Base-by-base conservation (phyloP, 331 rosid genomes). In the Spiraea crenata region DNA sequence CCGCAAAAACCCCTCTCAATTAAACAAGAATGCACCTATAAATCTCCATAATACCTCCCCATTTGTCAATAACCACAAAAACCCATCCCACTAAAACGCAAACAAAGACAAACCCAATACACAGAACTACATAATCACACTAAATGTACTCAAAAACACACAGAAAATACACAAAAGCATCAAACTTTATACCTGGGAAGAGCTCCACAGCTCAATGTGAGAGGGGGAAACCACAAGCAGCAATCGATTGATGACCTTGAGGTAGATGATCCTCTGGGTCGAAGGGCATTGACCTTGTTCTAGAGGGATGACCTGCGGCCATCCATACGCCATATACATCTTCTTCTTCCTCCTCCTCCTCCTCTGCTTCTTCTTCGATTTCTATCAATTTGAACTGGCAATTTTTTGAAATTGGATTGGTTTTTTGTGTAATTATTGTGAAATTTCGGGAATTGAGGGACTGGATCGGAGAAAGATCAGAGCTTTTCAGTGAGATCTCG, bases 251-350 rank as follows among this genome's bases (percentile, higher is more conserved):
- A 87, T 84, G 75, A 89, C 41, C 79, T 84, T 90, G 69, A 93
- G 90, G 81, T 81, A 93, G 13, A 93, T 76, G 78, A 93, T 80
- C 82, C 77, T 81, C 76, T 87, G 95, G 38, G 84, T 63, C 72
- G 98, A 90, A 34, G 97, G 88, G 65, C 76, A 83, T 2, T 81
- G 70, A 58, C 91, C 90, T 63, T 84, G 86, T 65, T 87, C 95
- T 0, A 93, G 85, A 65, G 96, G 97, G 80, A 93, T 87, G 75
- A 91, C 92, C 91, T 93, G 99, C 31, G 99, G 99, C 99, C 99
- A 93, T 71, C 99, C 99, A 78, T 93, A 93, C n/a, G 99, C 85
- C 97, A 91, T 87, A 83, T 91, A 89, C 99, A 93, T 92, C 82
- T 82, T 82, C 67, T 52, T 73, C 64, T 49, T 63, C 46, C 44